A percentile compares a stretch with the other conserved stretches of the same genome.
Evolutionary conservation across 345 rosid genomes (phyloP).

Genomic region (Sisymbrium irio): DNA sequence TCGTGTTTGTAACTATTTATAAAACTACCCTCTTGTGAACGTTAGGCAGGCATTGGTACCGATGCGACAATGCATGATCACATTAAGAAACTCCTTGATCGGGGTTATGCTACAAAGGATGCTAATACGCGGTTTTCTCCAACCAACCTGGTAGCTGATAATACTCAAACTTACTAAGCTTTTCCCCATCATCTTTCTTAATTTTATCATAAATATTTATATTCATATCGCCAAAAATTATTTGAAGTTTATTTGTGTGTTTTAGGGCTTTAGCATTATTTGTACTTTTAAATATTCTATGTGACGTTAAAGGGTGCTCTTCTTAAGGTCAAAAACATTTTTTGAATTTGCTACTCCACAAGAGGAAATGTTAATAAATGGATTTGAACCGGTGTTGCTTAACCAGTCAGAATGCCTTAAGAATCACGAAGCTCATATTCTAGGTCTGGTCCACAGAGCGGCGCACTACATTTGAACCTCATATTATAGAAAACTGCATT

Average conservation of each 20-base stretch:
- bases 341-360: background rate
- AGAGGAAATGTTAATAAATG: background rate
- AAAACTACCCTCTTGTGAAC: conserved; percentile 14
- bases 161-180: background rate
- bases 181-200: no score
- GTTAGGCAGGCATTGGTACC: conserved; percentile 93
- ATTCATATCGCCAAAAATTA: background rate
- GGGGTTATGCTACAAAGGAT: conserved; percentile 91
- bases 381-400: background rate
- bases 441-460: background rate
- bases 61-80: conserved; percentile 99
- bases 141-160: conserved; percentile 70
- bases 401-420: background rate
- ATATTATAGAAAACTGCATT: background rate
- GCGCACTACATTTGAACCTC: background rate
- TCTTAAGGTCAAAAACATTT: background rate
- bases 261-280: background rate
- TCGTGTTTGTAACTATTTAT: background rate
- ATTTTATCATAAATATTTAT: no score
- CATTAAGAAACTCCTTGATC: conserved; percentile 93
- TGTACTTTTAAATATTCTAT: background rate
- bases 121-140: conserved; percentile 83
- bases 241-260: background rate
- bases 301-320: background rate
- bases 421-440: background rate